Evolutionary conservation across 2,329 filamentous ascomycete species (phyloP).

Genomic region (Fusarium annulatum): DNA sequence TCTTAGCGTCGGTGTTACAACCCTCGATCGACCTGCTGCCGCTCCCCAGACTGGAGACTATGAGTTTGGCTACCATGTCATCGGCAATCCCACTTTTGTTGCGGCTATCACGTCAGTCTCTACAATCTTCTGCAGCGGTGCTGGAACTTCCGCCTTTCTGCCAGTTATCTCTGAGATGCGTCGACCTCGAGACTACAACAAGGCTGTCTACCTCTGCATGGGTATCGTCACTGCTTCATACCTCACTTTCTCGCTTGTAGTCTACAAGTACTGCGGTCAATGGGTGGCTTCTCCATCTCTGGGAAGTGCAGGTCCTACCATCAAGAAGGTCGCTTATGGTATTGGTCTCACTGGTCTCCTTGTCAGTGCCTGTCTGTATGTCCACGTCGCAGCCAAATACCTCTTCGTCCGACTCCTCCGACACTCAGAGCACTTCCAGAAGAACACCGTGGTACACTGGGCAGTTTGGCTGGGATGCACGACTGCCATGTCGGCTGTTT

Average conservation of each 20-base stretch:
- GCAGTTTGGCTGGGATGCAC: constrained; percentile 51
- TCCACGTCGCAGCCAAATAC: constrained; percentile 55
- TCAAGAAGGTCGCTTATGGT: constrained; percentile 50
- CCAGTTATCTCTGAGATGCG: constrained; percentile 68
- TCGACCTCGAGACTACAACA: constrained; percentile 39
- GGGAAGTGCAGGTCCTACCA: constrained; percentile 43
- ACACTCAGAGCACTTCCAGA: constrained; percentile 50
- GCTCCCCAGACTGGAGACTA: constrained; percentile 65
- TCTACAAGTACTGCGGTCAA: constrained; percentile 47
- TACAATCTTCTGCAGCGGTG: constrained; percentile 60
- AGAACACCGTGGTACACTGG: constrained; percentile 52
- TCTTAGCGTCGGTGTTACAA: constrained; percentile 53
- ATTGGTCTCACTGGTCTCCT: constrained; percentile 46
- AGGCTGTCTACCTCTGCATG: constrained; percentile 41
- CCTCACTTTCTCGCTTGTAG: constrained; percentile 45
- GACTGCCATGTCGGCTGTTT: constrained; percentile 25
- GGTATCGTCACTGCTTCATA: constrained; percentile 44
- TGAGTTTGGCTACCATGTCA: constrained; percentile 64
- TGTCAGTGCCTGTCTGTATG: constrained; percentile 49
- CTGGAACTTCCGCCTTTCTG: constrained; percentile 50
- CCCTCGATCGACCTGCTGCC: constrained; percentile 63
- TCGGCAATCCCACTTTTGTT: constrained; percentile 64
- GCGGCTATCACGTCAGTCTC: constrained; percentile 61
- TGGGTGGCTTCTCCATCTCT: constrained; percentile 47
- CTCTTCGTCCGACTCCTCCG: constrained; percentile 54